phyloP scores from a whole-genome alignment of 139 green algal species.

The Tetradesmus lagerheimii region DNA sequence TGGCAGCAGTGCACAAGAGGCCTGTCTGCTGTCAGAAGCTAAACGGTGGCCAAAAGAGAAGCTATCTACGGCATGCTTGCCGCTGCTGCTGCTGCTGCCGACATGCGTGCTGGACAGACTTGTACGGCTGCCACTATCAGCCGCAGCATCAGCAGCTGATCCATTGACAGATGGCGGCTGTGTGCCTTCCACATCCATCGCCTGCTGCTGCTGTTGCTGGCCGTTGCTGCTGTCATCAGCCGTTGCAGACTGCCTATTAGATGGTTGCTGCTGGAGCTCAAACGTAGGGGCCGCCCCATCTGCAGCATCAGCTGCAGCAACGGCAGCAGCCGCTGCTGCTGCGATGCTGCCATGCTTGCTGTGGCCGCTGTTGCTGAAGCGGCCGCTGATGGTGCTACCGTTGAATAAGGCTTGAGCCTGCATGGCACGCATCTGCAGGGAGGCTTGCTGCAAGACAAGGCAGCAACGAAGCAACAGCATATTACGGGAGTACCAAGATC shows the following conservation, averaged over 20 bases:
- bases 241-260: not conserved
- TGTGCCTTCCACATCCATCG: not conserved
- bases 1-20: not conserved
- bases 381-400: not conserved
- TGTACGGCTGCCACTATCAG: not conserved
- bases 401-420: not conserved
- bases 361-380: not conserved
- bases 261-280: not conserved
- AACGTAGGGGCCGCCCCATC: not conserved
- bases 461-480: not conserved
- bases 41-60: not conserved
- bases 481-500: not conserved
- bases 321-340: slow-evolving; percentile 13
- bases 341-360: not conserved
- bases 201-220: slow-evolving; percentile 17
- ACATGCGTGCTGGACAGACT: not conserved
- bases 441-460: slow-evolving; percentile 6
- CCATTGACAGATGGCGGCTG: not conserved
- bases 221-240: slow-evolving; percentile 2
- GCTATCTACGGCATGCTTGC: not conserved
- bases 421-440: not conserved
- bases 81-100: not conserved
- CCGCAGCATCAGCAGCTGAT: not conserved
- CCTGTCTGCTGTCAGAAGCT: not conserved
- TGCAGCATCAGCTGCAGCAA: not conserved